Evolutionary conservation across 2,329 filamentous ascomycete species (phyloP).

Genomic region (Diaporthe sp.): DNA sequence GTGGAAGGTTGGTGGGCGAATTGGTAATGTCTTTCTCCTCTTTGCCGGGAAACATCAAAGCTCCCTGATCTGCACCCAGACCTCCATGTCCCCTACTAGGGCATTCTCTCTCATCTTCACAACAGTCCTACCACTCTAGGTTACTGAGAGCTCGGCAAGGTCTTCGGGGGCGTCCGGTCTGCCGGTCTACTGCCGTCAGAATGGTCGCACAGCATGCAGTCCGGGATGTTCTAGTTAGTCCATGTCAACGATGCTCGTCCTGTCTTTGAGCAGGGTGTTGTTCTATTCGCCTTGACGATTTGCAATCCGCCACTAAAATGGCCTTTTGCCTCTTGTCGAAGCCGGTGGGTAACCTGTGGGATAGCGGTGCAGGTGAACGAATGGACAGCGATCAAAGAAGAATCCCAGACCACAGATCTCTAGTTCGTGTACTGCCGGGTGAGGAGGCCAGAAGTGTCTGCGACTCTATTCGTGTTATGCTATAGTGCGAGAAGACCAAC

Average conservation of each 20-base stretch:
- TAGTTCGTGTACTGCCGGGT: not conserved
- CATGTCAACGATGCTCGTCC: not conserved
- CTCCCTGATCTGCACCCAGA: too few relatives aligned
- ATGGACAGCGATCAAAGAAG: too few relatives aligned
- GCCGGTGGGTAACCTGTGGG: not conserved
- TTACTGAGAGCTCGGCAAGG: not conserved
- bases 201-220: conserved; percentile 22
- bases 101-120: not conserved
- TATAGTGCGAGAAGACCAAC: not conserved
- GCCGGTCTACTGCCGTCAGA: not conserved
- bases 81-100: not conserved
- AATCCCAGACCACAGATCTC: not conserved
- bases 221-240: not conserved
- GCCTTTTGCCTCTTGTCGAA: not conserved
- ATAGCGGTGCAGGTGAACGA: not conserved
- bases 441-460: not conserved
- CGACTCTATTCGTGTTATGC: not conserved
- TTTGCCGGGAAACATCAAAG: not conserved
- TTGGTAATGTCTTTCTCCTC: not conserved
- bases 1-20: not conserved
- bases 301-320: not conserved
- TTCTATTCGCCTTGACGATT: not conserved
- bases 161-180: not conserved
- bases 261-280: not conserved
- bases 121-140: not conserved